These are phyloP conservation scores for Termitomyces sp. DNA, from an alignment of 768 basidiomycete genomes.

Conservation along the genomic window DNA sequence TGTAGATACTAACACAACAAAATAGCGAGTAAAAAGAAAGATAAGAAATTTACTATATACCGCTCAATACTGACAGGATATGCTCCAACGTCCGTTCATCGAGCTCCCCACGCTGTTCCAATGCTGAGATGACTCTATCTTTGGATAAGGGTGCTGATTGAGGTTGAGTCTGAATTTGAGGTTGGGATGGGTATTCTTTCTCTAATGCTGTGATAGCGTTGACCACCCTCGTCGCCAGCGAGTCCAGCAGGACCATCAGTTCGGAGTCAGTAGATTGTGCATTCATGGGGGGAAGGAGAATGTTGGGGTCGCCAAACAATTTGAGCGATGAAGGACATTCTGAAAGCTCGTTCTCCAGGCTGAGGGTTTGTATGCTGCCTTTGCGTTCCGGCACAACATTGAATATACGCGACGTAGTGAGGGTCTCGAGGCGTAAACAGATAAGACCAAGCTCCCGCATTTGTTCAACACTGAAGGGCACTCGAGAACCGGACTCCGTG, in stretches of 20 bases:
- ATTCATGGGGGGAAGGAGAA: constrained; percentile 63
- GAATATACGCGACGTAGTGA: constrained; percentile 61
- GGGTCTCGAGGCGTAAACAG: constrained; percentile 75
- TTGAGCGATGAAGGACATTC: constrained; percentile 24
- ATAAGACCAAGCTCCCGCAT: constrained; percentile 68
- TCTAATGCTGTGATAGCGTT: constrained; percentile 50
- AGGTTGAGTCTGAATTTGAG: constrained; percentile 12
- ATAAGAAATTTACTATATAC: constrained; percentile 17
- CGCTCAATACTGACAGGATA: constrained; percentile 29
- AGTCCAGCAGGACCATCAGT: constrained; percentile 70
- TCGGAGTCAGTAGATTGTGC: constrained; percentile 71
- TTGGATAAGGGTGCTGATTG: constrained; percentile 13
- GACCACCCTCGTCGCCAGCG: constrained; percentile 68
- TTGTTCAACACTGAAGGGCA: constrained; percentile 70
- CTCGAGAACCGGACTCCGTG: constrained; percentile 38
- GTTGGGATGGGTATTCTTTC: constrained; percentile 17
- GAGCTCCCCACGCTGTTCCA: constrained; percentile 31
- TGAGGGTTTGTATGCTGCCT: constrained; percentile 33
- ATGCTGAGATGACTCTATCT: constrained; percentile 27
- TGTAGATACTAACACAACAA: constrained; percentile 4
- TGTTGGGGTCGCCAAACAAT: constrained; percentile 54
- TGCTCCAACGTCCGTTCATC: constrained; percentile 45
- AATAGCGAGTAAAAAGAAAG: constrained; percentile 12
- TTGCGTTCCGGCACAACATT: constrained; percentile 39
- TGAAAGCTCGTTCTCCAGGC: constrained; percentile 25